phyloP scores from a whole-genome alignment of 805 yeast genomes.

The Candida taoyuanica region DNA sequence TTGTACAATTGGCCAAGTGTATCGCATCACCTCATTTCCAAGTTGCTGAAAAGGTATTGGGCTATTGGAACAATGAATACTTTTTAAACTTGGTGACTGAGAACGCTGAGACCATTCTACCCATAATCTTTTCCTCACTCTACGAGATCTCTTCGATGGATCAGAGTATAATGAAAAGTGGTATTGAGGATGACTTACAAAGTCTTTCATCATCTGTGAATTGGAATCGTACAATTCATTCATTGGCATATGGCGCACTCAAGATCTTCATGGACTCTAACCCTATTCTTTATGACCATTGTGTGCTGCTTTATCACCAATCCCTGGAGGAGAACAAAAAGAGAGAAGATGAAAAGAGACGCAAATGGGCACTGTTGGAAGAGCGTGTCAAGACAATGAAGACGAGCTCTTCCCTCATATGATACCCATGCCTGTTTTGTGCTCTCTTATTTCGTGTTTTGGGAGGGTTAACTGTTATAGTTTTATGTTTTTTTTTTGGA shows the following conservation, averaged over 20 bases:
- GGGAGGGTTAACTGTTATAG: no score
- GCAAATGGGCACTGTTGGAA: slow-evolving; percentile 70
- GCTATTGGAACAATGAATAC: slow-evolving; percentile 93
- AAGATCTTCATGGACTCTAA: slow-evolving; percentile 89
- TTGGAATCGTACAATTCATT: slow-evolving; percentile 93
- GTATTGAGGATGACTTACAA: slow-evolving; percentile 13
- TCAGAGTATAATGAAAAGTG: slow-evolving; percentile 18
- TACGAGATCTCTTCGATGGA: slow-evolving; percentile 63
- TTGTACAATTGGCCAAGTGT: slow-evolving; percentile 91
- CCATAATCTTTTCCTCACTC: slow-evolving; percentile 84
- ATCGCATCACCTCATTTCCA: slow-evolving; percentile 95
- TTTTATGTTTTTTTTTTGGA: no score
- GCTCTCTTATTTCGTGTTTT: no score
- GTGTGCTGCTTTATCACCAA: slow-evolving; percentile 82
- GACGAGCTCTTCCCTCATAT: no score
- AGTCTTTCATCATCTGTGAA: slow-evolving; percentile 42
- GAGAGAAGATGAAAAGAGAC: slow-evolving; percentile 55
- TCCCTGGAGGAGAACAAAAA: slow-evolving; percentile 68
- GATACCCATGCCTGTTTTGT: slow-evolving; percentile 2
- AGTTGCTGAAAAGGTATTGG: slow-evolving; percentile 91
- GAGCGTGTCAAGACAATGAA: slow-evolving; percentile 40
- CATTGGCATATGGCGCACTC: slow-evolving; percentile 85
- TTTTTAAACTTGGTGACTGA: slow-evolving; percentile 87
- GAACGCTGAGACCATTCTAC: slow-evolving; percentile 86
- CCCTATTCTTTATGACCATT: slow-evolving; percentile 86